Evolutionary conservation across 1,284 basidiomycete species (phyloP), one percentile per base, ranked within the genome.

Genomic region (Fistulina hepatica): DNA sequence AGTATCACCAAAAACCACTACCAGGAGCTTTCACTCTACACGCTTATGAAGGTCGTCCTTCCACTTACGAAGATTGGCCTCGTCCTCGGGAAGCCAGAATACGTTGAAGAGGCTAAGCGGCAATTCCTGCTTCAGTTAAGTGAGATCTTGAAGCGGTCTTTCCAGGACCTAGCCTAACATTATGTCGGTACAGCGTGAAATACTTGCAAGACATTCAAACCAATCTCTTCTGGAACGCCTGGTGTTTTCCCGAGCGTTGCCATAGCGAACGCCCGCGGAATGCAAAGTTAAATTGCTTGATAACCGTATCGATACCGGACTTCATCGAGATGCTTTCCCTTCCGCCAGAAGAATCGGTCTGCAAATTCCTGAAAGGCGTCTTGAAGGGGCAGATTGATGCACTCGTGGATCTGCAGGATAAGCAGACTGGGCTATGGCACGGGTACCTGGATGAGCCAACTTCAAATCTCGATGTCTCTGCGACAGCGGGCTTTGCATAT

Each of bases 11-110:
- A 65, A 36, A 70, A 78, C 55, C n/a, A n/a, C n/a, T 48, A 68
- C 43, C 67, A 73, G 44, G 70, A 80, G 45, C 52, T 78, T 4
- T 78, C 75, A 74, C 74, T 78, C 53, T 75, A 80, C 52, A 78
- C 74, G 3, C 57, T 78, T 41, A 75, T 76, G 72, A 78, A 78
- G 76, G 63, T 64, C 26, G 73, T 76, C 4, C 56, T 76, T 15
- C 75, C 76, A 3, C 56, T 79, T 21, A 62, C 74, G 9, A 76
- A 76, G 52, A 76, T 78, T 41, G 75, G 75, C 3, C 55, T 76
- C 33, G 66, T 78, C 7, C 58, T 76, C 7, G 56, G 63, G 21
- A 59, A 67, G 12, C 63, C 64, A 3, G 58, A 67, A 20, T 78
- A 77, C 51, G 56, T 78, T 30, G 69, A 76, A 44, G 76, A 78